phyloP scores from a whole-genome alignment of 805 yeast species.

The Wickerhamiella alocasiicola region DNA sequence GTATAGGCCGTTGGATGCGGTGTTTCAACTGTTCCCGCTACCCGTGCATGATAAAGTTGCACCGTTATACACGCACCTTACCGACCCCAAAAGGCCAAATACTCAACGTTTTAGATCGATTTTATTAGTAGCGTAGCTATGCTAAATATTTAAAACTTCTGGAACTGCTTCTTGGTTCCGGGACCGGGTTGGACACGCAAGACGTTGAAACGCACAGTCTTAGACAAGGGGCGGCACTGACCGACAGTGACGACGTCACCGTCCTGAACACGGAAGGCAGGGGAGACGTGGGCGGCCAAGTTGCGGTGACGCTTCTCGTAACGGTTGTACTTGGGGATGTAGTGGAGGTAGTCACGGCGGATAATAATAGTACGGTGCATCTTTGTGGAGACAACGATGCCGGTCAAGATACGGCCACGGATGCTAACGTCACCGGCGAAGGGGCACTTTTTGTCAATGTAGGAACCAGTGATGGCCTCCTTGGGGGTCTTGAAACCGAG shows the following conservation, averaged over 20 bases:
- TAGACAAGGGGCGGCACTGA: constrained; percentile 99
- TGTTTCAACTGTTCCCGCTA: background rate
- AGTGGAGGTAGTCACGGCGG: constrained; percentile 99
- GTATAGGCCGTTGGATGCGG: too few relatives aligned
- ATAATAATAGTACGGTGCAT: constrained; percentile 99
- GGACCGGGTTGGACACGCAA: constrained; percentile 86
- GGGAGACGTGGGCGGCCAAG: constrained; percentile 99
- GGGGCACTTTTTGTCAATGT: constrained; percentile 99
- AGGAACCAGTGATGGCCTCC: constrained; percentile 95
- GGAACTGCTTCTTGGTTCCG: constrained; percentile 79
- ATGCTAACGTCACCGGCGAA: constrained; percentile 92
- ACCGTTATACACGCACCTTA: background rate
- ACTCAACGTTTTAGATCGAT: too few relatives aligned
- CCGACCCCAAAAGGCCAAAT: too few relatives aligned
- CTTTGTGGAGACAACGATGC: constrained; percentile 99
- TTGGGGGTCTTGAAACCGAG: constrained; percentile 99
- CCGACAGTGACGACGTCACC: constrained; percentile 99
- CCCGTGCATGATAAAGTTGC: background rate
- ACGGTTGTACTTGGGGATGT: constrained; percentile 99
- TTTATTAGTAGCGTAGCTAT: too few relatives aligned
- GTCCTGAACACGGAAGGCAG: constrained; percentile 99
- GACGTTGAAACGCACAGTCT: constrained; percentile 99
- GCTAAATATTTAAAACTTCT: constrained; percentile 67
- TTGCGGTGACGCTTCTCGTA: constrained; percentile 99
- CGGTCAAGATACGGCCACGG: constrained; percentile 99